Evolutionary conservation across 345 rosid genomes (phyloP).

Genomic region (Camelina sativa): DNA sequence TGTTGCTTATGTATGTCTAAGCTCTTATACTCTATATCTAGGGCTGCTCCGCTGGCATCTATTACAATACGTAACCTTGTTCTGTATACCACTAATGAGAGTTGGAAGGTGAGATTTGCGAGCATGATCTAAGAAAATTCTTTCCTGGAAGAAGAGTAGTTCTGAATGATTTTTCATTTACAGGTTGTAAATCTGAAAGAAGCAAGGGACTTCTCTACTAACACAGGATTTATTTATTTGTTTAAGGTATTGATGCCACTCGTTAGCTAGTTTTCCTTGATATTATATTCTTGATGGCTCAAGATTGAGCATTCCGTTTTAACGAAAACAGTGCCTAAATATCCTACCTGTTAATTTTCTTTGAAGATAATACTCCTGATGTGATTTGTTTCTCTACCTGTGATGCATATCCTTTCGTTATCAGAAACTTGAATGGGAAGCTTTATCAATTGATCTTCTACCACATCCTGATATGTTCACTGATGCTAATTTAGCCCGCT

Average conservation of each 20-base stretch:
- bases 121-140: slow-evolving; percentile 14
- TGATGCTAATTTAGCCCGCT: slow-evolving; percentile 80
- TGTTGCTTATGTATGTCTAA: slow-evolving; percentile 25
- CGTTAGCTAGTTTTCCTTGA: slow-evolving; percentile 9
- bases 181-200: slow-evolving; percentile 97
- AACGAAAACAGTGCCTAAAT: not conserved
- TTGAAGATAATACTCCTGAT: slow-evolving; percentile 28
- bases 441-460: slow-evolving; percentile 94
- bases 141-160: slow-evolving; percentile 14
- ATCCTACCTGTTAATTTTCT: slow-evolving; percentile 26
- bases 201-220: slow-evolving; percentile 85
- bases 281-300: slow-evolving; percentile 23
- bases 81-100: slow-evolving; percentile 86
- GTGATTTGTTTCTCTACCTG: slow-evolving; percentile 36
- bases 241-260: slow-evolving; percentile 71
- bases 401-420: slow-evolving; percentile 44
- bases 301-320: slow-evolving; percentile 22
- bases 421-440: slow-evolving; percentile 99
- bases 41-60: slow-evolving; percentile 98
- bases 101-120: slow-evolving; percentile 76
- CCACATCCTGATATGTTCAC: slow-evolving; percentile 99
- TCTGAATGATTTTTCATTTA: slow-evolving; percentile 25
- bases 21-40: slow-evolving; percentile 44
- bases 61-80: slow-evolving; percentile 85
- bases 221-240: slow-evolving; percentile 79